These are phyloP conservation scores for Handroanthus guayacan DNA, from an alignment of 257 asterid species.

Conservation along the genomic window DNA sequence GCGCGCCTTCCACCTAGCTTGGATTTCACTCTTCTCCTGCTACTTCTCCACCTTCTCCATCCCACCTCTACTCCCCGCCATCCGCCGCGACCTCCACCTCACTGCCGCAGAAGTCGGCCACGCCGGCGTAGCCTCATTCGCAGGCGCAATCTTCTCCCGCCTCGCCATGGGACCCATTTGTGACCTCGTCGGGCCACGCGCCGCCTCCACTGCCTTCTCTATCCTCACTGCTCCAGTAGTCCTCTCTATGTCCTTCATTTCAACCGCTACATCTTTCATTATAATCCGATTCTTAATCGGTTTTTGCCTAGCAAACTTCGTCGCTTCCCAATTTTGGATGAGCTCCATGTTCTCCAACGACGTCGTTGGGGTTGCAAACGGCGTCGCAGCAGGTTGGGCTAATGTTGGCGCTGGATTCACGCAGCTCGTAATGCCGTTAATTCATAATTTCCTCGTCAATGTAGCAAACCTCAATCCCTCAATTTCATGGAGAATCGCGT, in stretches of 20 bases:
- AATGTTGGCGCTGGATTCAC: slow-evolving; percentile 63
- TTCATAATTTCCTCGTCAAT: slow-evolving; percentile 37
- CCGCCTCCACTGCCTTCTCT: slow-evolving; percentile 55
- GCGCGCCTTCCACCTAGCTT: slow-evolving; percentile 68
- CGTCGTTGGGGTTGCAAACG: slow-evolving; percentile 62
- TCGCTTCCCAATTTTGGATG: slow-evolving; percentile 74
- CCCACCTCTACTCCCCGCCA: slow-evolving; percentile 63
- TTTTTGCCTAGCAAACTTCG: slow-evolving; percentile 60
- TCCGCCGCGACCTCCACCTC: slow-evolving; percentile 58
- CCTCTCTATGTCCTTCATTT: slow-evolving; percentile 41
- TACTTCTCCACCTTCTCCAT: slow-evolving; percentile 69
- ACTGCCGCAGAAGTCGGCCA: slow-evolving; percentile 46
- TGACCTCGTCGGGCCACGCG: slow-evolving; percentile 63
- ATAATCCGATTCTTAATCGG: slow-evolving; percentile 57
- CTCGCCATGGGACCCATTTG: slow-evolving; percentile 60
- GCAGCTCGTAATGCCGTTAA: slow-evolving; percentile 59
- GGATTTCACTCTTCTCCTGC: slow-evolving; percentile 63
- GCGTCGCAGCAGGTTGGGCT: slow-evolving; percentile 76
- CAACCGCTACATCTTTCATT: slow-evolving; percentile 45
- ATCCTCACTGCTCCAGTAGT: slow-evolving; percentile 58
- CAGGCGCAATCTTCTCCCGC: slow-evolving; percentile 56
- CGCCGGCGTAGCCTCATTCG: slow-evolving; percentile 52
- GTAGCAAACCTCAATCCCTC: slow-evolving; percentile 28
- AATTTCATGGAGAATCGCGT: slow-evolving; percentile 60
- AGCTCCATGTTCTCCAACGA: slow-evolving; percentile 65